Evolutionary conservation across 345 rosid genomes (phyloP).

Genomic region (Brassica carinata): DNA sequence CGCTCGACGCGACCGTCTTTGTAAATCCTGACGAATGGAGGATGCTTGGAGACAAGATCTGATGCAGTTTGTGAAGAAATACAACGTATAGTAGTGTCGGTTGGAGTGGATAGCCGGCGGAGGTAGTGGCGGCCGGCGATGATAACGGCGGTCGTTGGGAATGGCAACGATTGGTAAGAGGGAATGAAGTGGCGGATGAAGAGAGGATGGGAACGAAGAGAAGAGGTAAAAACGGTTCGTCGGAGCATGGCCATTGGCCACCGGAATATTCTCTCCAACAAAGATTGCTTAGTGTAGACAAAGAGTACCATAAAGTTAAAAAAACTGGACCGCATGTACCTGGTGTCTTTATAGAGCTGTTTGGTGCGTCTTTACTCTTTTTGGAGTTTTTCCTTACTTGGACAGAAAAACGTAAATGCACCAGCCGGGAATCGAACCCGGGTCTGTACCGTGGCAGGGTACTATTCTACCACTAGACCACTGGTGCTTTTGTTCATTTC

Average conservation of each 20-base stretch:
- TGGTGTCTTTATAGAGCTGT: too few species aligned
- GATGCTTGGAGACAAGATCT: background rate
- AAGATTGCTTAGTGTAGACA: too few species aligned
- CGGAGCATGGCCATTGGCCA: conserved; percentile 41
- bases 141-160: background rate
- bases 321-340: too few species aligned
- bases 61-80: background rate
- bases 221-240: conserved; percentile 35
- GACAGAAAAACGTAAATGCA: conserved; percentile 28
- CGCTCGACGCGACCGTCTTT: background rate
- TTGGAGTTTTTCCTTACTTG: too few species aligned
- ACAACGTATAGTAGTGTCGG: background rate
- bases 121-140: background rate
- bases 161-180: background rate
- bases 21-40: background rate
- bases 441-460: conserved; percentile 85
- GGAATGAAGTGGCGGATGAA: background rate
- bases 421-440: conserved; percentile 54
- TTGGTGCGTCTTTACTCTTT: too few species aligned
- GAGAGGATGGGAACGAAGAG: background rate
- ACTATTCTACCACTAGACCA: conserved; percentile 61
- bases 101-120: background rate
- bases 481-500: conserved; percentile 20
- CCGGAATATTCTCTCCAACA: background rate
- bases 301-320: too few species aligned